Evolutionary conservation across 257 asterid species (phyloP).

Genomic region (Solanum lycopersicoides): DNA sequence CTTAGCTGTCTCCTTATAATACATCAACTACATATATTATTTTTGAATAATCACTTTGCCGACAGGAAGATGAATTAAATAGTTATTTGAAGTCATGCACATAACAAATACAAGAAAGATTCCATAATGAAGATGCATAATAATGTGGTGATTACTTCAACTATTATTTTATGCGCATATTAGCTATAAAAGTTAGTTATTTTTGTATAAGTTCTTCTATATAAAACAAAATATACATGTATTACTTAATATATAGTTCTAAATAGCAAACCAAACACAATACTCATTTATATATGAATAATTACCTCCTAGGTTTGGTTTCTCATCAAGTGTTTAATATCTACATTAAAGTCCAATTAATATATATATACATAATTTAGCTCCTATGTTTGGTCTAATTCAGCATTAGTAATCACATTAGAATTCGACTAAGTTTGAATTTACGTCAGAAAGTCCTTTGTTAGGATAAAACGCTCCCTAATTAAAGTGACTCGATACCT

Average conservation of each 20-base stretch:
- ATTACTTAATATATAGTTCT: background rate
- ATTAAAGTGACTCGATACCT: too few relatives aligned
- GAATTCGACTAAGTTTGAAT: too few relatives aligned
- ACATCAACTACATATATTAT: background rate
- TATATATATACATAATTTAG: too few relatives aligned
- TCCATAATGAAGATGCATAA: background rate
- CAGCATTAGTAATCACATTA: background rate
- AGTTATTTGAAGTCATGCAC: background rate
- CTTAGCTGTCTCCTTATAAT: background rate
- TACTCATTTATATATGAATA: too few relatives aligned
- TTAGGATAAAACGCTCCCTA: accelerated
- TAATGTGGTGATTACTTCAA: background rate
- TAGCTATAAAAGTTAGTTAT: background rate
- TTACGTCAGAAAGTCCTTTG: accelerated
- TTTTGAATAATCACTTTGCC: background rate
- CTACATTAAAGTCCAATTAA: too few relatives aligned
- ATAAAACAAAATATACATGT: too few relatives aligned
- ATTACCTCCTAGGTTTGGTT: background rate
- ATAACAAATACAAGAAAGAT: background rate
- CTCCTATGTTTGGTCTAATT: background rate
- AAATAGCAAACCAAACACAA: background rate
- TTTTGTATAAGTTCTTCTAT: background rate
- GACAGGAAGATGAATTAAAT: background rate
- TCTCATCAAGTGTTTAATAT: too few relatives aligned
- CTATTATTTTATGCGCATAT: background rate